Evolutionary conservation across 495 filamentous ascomycete species (phyloP).

Genomic region (Annulohypoxylon bovei): DNA sequence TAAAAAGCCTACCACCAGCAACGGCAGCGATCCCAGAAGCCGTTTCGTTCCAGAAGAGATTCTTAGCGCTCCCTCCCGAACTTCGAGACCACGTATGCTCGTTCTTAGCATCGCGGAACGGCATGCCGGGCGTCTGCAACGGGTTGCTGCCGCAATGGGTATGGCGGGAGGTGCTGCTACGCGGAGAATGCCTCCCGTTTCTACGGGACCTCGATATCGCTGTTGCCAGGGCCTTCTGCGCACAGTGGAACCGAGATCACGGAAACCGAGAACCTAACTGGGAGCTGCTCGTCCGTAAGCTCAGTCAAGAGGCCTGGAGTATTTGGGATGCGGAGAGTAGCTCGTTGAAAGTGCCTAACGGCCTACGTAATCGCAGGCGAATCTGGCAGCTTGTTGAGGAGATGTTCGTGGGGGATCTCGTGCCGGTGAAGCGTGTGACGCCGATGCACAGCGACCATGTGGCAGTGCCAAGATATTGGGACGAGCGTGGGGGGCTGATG

Average conservation of each 20-base stretch:
- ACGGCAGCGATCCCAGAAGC: not conserved
- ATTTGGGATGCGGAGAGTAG: slow-evolving; percentile 29
- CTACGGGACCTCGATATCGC: not conserved
- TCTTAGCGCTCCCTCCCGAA: slow-evolving; percentile 11
- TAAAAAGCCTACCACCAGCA: slow-evolving; percentile 4
- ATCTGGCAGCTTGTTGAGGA: slow-evolving; percentile 23
- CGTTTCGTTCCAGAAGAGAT: slow-evolving; percentile 1
- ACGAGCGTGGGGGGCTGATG: slow-evolving; percentile 1
- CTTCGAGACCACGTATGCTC: slow-evolving; percentile 18
- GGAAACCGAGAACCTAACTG: slow-evolving; percentile 19
- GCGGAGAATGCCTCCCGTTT: slow-evolving; percentile 17
- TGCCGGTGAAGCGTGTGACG: slow-evolving; percentile 9
- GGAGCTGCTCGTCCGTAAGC: slow-evolving; percentile 29
- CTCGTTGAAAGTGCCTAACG: slow-evolving; percentile 22
- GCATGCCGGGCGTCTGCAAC: slow-evolving; percentile 16
- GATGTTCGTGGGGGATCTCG: slow-evolving; percentile 27
- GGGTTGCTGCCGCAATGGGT: slow-evolving; percentile 17
- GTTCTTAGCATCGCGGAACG: slow-evolving; percentile 6
- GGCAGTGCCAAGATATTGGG: slow-evolving; percentile 25
- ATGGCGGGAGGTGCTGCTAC: slow-evolving; percentile 26
- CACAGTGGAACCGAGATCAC: not conserved
- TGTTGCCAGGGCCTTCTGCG: slow-evolving; percentile 7
- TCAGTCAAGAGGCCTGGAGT: slow-evolving; percentile 27
- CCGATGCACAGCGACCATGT: not conserved
- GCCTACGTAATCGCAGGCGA: slow-evolving; percentile 18